A percentile compares a stretch with the other conserved stretches of the same genome.
Conservation (phyloP, 2,329 filamentous ascomycete genomes). For the Aspergillus proliferans region DNA sequence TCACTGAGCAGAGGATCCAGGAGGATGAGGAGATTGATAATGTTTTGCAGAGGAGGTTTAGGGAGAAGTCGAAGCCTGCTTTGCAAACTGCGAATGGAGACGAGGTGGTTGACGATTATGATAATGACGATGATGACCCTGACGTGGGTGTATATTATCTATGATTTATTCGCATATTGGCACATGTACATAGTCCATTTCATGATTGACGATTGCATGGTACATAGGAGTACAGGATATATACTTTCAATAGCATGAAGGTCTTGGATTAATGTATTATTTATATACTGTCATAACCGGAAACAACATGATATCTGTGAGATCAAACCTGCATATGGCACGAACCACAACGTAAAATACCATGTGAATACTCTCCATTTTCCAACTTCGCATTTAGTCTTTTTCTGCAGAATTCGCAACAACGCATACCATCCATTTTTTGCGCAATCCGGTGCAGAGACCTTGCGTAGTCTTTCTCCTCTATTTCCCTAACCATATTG, state of each 20-base stretch:
- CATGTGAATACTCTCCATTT: no score
- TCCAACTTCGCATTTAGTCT: no score
- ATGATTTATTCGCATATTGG: conserved; percentile 1
- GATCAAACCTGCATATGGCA: no score
- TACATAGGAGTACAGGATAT: not conserved
- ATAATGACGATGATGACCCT: conserved; percentile 1
- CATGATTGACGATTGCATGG: conserved; percentile 1
- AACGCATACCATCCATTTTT: no score
- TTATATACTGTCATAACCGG: not conserved
- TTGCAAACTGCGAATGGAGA: not conserved
- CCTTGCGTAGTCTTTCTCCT: no score
- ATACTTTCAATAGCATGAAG: not conserved
- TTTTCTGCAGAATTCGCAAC: no score
- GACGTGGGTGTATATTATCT: conserved; percentile 15
- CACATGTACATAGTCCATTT: not conserved
- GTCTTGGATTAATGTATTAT: not conserved
- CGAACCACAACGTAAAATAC: no score
- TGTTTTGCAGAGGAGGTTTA: conserved; percentile 14
- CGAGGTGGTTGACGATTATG: not conserved
- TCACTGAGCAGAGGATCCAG: conserved; percentile 10
- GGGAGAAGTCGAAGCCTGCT: conserved; percentile 1
- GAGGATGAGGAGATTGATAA: conserved; percentile 25
- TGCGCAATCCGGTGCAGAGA: no score
- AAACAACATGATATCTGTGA: no score
- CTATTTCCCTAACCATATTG: no score